Evolutionary conservation across 2,329 filamentous ascomycete genomes (phyloP).

Genomic region (Calycina marina): DNA sequence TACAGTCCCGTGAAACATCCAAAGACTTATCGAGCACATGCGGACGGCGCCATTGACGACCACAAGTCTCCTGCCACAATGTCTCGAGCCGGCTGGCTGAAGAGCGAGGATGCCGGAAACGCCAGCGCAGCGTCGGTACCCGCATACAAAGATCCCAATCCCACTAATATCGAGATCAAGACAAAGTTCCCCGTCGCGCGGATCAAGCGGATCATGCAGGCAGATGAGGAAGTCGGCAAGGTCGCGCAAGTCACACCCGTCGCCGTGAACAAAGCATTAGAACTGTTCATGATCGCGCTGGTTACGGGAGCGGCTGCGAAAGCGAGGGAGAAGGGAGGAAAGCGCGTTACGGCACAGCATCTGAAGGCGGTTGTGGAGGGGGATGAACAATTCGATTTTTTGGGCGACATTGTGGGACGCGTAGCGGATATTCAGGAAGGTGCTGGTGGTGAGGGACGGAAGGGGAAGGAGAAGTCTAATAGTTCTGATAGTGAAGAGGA

Average conservation of each 20-base stretch:
- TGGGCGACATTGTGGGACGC: constrained; percentile 3
- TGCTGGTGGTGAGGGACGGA: background rate
- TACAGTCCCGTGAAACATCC: background rate
- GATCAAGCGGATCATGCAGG: constrained; percentile 99
- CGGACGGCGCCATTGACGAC: background rate
- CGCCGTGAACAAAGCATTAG: constrained; percentile 84
- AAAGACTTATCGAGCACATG: constrained; percentile 7
- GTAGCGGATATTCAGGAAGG: constrained; percentile 1
- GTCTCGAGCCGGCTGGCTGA: too few species aligned
- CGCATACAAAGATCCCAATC: constrained; percentile 31
- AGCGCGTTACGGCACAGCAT: constrained; percentile 80
- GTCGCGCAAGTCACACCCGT: constrained; percentile 96
- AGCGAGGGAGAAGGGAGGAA: constrained; percentile 68
- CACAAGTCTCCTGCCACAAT: background rate
- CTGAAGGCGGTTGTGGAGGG: constrained; percentile 80
- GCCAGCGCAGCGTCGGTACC: too few species aligned
- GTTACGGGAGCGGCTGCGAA: constrained; percentile 79
- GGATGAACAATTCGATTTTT: constrained; percentile 83
- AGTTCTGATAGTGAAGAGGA: constrained; percentile 2
- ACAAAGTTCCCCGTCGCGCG: constrained; percentile 95
- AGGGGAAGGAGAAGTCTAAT: background rate
- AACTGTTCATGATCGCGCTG: constrained; percentile 94
- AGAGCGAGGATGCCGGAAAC: too few species aligned
- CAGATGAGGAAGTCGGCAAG: constrained; percentile 95
- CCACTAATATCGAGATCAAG: constrained; percentile 51